Percentiles rank a stretch among this genome's conserved stretches.
phyloP scores from a whole-genome alignment of 2,329 filamentous ascomycete genomes.

The Colletotrichum nymphaeae region DNA sequence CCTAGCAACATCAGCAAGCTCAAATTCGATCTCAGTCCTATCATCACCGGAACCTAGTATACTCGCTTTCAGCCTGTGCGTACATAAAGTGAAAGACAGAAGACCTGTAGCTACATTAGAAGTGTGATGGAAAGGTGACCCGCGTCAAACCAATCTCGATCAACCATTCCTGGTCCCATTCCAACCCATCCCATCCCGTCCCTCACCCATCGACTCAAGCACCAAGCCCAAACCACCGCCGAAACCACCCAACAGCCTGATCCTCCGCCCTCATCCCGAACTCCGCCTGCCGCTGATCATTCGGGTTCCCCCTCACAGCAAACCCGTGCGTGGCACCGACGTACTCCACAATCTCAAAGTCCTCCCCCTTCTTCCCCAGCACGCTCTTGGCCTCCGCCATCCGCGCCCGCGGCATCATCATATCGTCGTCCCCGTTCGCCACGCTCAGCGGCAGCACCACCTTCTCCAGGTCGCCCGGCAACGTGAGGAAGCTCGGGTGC shows the following conservation, averaged over 20 bases:
- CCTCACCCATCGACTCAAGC: neutral
- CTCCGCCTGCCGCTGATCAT: conserved; percentile 39
- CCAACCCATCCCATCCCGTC: neutral
- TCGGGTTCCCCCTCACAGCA: conserved; percentile 41
- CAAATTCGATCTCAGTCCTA: neutral
- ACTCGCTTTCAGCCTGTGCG: neutral
- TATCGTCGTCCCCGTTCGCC: conserved; percentile 58
- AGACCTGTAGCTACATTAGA: too few species aligned
- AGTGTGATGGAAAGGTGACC: neutral
- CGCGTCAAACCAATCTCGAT: neutral
- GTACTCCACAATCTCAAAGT: conserved; percentile 42
- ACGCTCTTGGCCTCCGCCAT: conserved; percentile 47
- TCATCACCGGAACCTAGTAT: neutral
- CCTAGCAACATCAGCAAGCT: neutral
- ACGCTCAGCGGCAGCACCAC: conserved; percentile 58
- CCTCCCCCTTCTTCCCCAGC: conserved; percentile 45
- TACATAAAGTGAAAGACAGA: neutral
- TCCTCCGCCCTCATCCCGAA: conserved; percentile 40
- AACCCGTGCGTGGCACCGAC: conserved; percentile 45
- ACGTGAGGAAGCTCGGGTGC: conserved; percentile 60
- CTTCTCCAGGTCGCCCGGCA: conserved; percentile 60
- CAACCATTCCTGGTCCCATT: neutral
- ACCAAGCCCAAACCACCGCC: conserved; percentile 34
- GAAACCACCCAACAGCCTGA: conserved; percentile 45
- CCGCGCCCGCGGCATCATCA: conserved; percentile 47